A percentile compares a stretch with the other conserved stretches of the same genome.
Conservation (phyloP, 345 rosid genomes). For the Nephelium lappaceum region DNA sequence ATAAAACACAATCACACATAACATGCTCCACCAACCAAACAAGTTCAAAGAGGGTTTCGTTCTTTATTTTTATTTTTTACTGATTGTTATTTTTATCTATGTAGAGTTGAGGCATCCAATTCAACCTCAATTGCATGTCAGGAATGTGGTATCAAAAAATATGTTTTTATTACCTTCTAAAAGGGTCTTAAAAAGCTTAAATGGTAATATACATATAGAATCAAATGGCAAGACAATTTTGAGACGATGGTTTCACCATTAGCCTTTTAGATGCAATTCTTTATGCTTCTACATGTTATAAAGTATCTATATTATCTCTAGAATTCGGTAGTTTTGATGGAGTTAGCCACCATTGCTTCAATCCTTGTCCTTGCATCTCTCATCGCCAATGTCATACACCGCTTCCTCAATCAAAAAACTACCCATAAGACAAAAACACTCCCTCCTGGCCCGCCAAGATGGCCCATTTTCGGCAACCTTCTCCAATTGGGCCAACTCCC, state of each 20-base stretch:
- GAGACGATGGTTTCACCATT: not conserved
- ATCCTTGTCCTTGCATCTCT: conserved; percentile 18
- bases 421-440: conserved; percentile 35
- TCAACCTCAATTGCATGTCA: conserved; percentile 3
- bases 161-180: not conserved
- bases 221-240: not conserved
- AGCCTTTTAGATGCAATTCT: not conserved
- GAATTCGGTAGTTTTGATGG: conserved; percentile 25
- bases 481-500: conserved; percentile 76
- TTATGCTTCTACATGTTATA: not conserved
- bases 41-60: not conserved
- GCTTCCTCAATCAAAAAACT: conserved; percentile 23
- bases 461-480: conserved; percentile 86
- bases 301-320: not conserved
- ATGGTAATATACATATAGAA: not conserved
- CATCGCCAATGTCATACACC: conserved; percentile 32
- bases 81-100: no score
- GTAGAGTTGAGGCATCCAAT: not conserved
- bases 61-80: not conserved
- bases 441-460: conserved; percentile 82
- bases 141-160: conserved; percentile 17
- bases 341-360: conserved; percentile 6
- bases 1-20: not conserved
- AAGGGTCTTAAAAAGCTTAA: conserved; percentile 1
- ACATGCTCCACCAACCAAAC: conserved; percentile 12